Conservation (phyloP, 1,284 basidiomycete species). For the Phenoliferia sp. region DNA sequence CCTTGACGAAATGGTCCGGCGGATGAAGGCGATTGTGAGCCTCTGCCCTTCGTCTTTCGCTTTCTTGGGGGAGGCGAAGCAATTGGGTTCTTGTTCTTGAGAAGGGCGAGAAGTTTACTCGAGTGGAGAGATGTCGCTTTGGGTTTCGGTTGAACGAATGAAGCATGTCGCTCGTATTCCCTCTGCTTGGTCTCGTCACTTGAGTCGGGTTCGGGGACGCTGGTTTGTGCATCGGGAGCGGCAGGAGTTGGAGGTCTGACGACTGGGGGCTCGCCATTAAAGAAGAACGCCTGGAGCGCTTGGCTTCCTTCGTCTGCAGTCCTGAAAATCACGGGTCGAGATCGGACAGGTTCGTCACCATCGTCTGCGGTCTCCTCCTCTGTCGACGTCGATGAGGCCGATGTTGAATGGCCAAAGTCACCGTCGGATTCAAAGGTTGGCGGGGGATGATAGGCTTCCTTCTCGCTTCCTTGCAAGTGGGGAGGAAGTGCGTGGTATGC, state of each 20-base stretch:
- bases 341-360: not conserved
- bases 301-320: constrained; percentile 26
- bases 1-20: not conserved
- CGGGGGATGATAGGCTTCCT: not conserved
- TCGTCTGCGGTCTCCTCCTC: constrained; percentile 10
- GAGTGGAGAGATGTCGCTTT: constrained; percentile 13
- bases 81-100: constrained; percentile 10
- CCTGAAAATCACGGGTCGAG: constrained; percentile 1
- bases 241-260: not conserved
- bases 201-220: not conserved
- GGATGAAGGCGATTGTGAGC: not conserved
- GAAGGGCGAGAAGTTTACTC: constrained; percentile 15
- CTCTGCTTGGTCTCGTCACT: constrained; percentile 16
- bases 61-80: constrained; percentile 1
- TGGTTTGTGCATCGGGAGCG: not conserved
- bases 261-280: constrained; percentile 12
- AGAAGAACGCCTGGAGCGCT: constrained; percentile 32
- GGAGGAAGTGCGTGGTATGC: not conserved
- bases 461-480: constrained; percentile 18
- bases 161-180: constrained; percentile 25
- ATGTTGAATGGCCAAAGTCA: constrained; percentile 5
- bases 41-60: not conserved
- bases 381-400: constrained; percentile 3
- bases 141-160: constrained; percentile 25
- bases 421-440: constrained; percentile 3